Percentiles rank a stretch among this genome's conserved stretches.
Conservation (phyloP, 306 rosid species). For the Hippophae rhamnoides region DNA sequence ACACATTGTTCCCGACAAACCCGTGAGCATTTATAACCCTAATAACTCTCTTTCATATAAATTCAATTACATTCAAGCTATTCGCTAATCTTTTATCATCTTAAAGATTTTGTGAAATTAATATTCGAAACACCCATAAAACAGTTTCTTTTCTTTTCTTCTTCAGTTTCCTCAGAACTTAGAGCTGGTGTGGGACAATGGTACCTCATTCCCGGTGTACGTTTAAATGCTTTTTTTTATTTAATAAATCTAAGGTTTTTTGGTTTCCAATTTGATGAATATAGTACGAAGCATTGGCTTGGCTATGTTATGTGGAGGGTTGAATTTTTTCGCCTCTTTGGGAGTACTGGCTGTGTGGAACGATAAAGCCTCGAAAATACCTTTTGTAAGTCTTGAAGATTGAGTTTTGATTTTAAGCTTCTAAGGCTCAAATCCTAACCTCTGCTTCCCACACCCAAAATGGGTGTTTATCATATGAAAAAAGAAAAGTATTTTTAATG, state of each 20-base stretch:
- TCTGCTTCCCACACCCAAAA: no score
- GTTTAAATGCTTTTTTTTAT: not conserved
- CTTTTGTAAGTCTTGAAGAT: constrained; percentile 46
- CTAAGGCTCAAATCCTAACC: no score
- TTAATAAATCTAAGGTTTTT: not conserved
- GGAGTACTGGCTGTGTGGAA: constrained; percentile 83
- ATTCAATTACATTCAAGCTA: not conserved
- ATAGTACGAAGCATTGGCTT: constrained; percentile 91
- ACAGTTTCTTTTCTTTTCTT: not conserved
- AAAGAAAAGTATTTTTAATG: not conserved
- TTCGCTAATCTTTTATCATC: not conserved
- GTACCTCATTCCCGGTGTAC: constrained; percentile 2
- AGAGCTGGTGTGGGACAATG: constrained; percentile 85
- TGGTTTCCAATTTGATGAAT: constrained; percentile 1
- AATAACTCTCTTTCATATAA: not conserved
- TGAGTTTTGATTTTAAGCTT: not conserved
- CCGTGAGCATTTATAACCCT: constrained; percentile 30
- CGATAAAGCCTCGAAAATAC: constrained; percentile 80
- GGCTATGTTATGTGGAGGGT: constrained; percentile 89
- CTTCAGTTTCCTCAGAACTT: constrained; percentile 64
- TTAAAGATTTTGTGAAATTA: not conserved
- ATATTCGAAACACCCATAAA: not conserved
- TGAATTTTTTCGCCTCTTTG: constrained; percentile 57
- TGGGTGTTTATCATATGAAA: no score
- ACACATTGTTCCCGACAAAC: constrained; percentile 74